These are phyloP conservation scores for Dactylella cylindrospora DNA, from an alignment of 2,329 filamentous ascomycete species.

Conservation along the genomic window DNA sequence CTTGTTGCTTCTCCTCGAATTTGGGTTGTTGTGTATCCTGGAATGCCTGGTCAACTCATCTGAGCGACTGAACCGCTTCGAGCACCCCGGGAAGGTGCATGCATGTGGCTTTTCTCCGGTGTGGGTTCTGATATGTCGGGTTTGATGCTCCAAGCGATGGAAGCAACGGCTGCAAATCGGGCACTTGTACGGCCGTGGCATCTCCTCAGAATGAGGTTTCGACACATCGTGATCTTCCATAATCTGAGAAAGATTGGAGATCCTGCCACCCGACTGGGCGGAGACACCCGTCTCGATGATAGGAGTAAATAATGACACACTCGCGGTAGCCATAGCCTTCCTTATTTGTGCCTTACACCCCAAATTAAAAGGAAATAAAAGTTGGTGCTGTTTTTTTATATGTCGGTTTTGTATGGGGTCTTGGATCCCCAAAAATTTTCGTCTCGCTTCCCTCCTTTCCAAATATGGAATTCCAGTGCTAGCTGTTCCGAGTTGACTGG, in stretches of 20 bases:
- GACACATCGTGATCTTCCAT: constrained; percentile 42
- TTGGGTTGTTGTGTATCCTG: constrained; percentile 98
- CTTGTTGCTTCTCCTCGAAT: constrained; percentile 91
- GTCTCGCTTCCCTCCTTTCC: too few species aligned
- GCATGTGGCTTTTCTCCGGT: constrained; percentile 98
- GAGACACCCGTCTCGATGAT: constrained; percentile 41
- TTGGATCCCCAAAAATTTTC: too few species aligned
- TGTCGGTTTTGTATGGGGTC: too few species aligned
- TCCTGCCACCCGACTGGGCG: constrained; percentile 29
- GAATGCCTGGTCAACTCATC: constrained; percentile 96
- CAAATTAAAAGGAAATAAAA: too few species aligned
- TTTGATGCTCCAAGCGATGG: constrained; percentile 94
- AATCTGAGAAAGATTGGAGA: constrained; percentile 41
- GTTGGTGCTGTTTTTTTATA: too few species aligned
- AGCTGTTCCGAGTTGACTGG: too few species aligned
- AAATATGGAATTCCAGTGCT: too few species aligned
- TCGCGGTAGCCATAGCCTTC: constrained; percentile 32
- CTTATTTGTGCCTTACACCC: neutral
- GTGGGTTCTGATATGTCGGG: constrained; percentile 88
- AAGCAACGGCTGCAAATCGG: constrained; percentile 98
- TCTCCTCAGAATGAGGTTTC: constrained; percentile 58
- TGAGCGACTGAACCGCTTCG: constrained; percentile 93
- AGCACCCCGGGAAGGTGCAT: constrained; percentile 92
- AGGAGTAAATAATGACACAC: constrained; percentile 38
- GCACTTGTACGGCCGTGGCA: constrained; percentile 97